phyloP scores from a whole-genome alignment of 1,284 basidiomycete species.

The Earliella scabrosa region DNA sequence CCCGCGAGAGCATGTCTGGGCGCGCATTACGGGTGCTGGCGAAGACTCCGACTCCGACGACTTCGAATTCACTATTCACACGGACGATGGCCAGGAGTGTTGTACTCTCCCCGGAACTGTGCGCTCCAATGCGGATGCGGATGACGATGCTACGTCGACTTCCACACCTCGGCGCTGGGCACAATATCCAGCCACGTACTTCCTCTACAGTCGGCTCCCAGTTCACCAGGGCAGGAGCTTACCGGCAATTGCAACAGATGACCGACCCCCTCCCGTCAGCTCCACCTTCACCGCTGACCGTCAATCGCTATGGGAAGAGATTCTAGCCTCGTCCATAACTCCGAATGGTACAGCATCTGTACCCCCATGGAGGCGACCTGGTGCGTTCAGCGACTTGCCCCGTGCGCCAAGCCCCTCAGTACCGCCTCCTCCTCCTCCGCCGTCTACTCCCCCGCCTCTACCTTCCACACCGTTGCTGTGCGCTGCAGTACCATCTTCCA shows the following conservation, averaged over 20 bases:
- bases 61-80: slow-evolving; percentile 41
- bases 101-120: slow-evolving; percentile 25
- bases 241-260: slow-evolving; percentile 27
- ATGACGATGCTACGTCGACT: slow-evolving; percentile 12
- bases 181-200: slow-evolving; percentile 59
- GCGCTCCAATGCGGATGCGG: slow-evolving; percentile 18
- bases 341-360: slow-evolving; percentile 16
- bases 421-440: slow-evolving; percentile 26
- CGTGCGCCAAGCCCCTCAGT: no score
- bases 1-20: slow-evolving; percentile 52
- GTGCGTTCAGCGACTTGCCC: slow-evolving; percentile 33
- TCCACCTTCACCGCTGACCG: slow-evolving; percentile 44
- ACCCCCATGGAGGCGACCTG: slow-evolving; percentile 33
- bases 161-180: slow-evolving; percentile 55
- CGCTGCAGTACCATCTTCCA: neutral
- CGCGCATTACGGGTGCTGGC: slow-evolving; percentile 38
- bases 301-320: slow-evolving; percentile 43
- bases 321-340: slow-evolving; percentile 28
- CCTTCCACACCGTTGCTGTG: slow-evolving; percentile 22
- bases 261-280: slow-evolving; percentile 25
- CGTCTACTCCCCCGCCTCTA: slow-evolving; percentile 20
- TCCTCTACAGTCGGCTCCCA: slow-evolving; percentile 58
- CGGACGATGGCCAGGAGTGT: slow-evolving; percentile 42
- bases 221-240: slow-evolving; percentile 51
- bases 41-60: slow-evolving; percentile 28